A percentile compares a stretch with the other conserved stretches of the same genome.
Conservation (phyloP, 495 filamentous ascomycete genomes). For the Bacidia gigantensis region DNA sequence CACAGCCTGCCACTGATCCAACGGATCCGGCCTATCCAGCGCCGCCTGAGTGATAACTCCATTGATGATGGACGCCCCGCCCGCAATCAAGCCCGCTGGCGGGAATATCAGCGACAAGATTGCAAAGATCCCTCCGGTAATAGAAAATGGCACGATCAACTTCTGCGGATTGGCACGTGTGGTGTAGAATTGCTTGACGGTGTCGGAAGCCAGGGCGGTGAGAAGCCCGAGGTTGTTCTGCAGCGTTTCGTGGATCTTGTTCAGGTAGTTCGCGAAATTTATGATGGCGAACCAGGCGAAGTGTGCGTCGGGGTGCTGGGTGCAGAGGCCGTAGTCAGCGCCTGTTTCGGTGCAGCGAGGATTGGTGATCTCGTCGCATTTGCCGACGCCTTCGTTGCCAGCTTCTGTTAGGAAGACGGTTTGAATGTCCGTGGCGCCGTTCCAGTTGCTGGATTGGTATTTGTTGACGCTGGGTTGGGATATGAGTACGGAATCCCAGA, state of each 20-base stretch:
- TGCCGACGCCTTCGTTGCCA: not conserved
- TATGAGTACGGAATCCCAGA: not conserved
- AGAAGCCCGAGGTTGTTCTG: not conserved
- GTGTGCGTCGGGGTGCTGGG: not conserved
- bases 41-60: not conserved
- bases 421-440: not conserved
- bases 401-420: not conserved
- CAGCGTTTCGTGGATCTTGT: slow-evolving; percentile 1
- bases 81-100: not conserved
- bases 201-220: not conserved
- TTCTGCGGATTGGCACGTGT: not conserved
- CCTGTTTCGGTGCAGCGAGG: not conserved
- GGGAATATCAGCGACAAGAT: not conserved
- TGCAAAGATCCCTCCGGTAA: not conserved
- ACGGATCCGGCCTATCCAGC: not conserved
- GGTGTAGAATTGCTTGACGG: not conserved
- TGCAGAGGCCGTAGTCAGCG: not conserved
- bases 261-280: not conserved
- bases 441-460: not conserved
- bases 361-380: slow-evolving; percentile 1
- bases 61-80: not conserved
- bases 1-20: not conserved
- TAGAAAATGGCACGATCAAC: not conserved
- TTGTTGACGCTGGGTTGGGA: not conserved
- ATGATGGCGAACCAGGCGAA: not conserved